These are phyloP conservation scores for Boechera retrofracta DNA, from an alignment of 345 rosid genomes.

Conservation along the genomic window DNA sequence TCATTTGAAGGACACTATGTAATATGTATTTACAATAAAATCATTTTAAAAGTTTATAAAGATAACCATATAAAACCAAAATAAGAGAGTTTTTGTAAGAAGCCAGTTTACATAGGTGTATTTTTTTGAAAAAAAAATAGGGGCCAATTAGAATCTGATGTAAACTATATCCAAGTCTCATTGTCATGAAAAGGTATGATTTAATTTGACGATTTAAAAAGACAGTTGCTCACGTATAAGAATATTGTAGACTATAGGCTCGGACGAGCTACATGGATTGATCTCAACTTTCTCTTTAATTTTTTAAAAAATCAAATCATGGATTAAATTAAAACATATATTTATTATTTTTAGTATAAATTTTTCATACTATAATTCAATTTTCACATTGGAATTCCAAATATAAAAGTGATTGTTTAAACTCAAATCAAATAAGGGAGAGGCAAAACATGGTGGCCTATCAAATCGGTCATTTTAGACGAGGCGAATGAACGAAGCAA, in stretches of 20 bases:
- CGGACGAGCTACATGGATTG: not conserved
- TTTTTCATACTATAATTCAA: not conserved
- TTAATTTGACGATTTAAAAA: not conserved
- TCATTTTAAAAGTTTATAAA: not conserved
- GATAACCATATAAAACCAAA: not conserved
- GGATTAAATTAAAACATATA: not conserved
- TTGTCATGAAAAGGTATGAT: not conserved
- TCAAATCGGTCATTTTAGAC: conserved; percentile 37
- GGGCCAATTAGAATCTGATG: not conserved
- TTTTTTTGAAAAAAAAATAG: not conserved
- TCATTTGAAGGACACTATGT: not conserved
- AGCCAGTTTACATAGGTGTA: not conserved
- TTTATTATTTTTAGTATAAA: not conserved
- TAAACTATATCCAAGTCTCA: conserved; percentile 5
- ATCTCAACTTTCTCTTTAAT: not conserved
- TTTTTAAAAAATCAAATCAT: not conserved
- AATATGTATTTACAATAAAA: not conserved
- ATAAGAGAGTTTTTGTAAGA: not conserved
- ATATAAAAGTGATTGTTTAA: not conserved
- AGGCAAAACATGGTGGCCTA: conserved; percentile 40
- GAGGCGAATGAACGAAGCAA: conserved; percentile 30
- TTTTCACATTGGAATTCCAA: conserved; percentile 4
- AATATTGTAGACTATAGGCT: conserved; percentile 18
- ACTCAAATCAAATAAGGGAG: conserved; percentile 25
- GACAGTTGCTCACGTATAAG: not conserved